Evolutionary conservation across 2,329 filamentous ascomycete species (phyloP), one percentile per base, ranked within the genome.

Genomic region (Aspergillus aculeatinus): DNA sequence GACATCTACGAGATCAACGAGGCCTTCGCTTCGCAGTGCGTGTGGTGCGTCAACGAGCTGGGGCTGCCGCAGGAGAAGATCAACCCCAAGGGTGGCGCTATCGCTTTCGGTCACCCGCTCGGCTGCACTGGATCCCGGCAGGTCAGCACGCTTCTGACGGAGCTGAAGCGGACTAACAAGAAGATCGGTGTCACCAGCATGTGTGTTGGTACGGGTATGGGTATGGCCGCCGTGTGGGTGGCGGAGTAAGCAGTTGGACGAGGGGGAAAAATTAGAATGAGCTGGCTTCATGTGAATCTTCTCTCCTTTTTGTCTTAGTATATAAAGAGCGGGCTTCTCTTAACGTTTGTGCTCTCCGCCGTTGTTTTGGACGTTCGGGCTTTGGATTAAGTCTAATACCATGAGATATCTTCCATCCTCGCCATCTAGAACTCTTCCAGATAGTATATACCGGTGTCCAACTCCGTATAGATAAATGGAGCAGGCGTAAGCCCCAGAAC

Each of bases 1-100:
- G 95, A 98, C 75, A 94, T 98, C 73, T 98, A 86, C 73, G 95
- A 99, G 85, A 97, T 99, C 84, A 99, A 99, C 82, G 95, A 99
- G 85, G 95, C 95, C 1, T 99, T 99, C 77, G 95, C 95, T 33
- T 91, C 87, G 65, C 94, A 98, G 84, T 96, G 92, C 78, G 78
- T 98, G 67, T 98, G 90, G 90, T 97, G 92, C 77, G 87, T 91
- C 64, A 91, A 95, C 71, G 88, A 97, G 82, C 85, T 99, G 23
- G 89, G 89, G 49, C 80, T 99, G 29, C 90, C 92, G 56, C 74
- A 83, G 62, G 88, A 91, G 66, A 98, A 97, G 85, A 87, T 99
- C 74, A 98, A 98, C 82, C 94, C 94, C 70, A 96, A 97, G 85
- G 95, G 94, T 66, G 94, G 94, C 64, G 93, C 93, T 35, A 97